Conservation (phyloP, 1,139 yeast genomes). For the Kazachstania sp. region DNA sequence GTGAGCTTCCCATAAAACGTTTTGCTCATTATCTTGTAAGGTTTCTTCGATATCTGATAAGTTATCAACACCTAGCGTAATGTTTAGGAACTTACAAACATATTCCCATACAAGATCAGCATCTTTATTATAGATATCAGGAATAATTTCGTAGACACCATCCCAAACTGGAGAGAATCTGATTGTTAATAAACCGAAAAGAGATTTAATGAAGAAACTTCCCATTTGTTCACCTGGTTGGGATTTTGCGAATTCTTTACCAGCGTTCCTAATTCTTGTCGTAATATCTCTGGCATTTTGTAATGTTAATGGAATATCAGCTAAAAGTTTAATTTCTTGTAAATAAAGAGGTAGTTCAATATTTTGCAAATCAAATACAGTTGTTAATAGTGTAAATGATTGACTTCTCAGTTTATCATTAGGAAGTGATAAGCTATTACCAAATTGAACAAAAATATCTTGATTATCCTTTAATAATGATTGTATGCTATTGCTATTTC, state of each 20-base stretch:
- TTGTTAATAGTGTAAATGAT: conserved; percentile 38
- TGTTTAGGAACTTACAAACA: conserved; percentile 34
- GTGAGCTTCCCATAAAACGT: conserved; percentile 27
- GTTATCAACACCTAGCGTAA: conserved; percentile 15
- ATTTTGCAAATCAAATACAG: conserved; percentile 29
- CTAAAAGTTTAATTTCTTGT: conserved; percentile 47
- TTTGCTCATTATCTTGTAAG: conserved; percentile 9
- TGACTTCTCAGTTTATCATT: conserved; percentile 41
- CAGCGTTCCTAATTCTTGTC: conserved; percentile 58
- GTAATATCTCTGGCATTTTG: conserved; percentile 70
- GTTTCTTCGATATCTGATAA: conserved; percentile 16
- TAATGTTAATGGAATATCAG: conserved; percentile 61
- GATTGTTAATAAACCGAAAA: conserved; percentile 68
- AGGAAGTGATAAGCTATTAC: conserved; percentile 39
- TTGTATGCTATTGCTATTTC: conserved; percentile 2
- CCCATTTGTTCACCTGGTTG: conserved; percentile 33
- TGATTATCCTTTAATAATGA: conserved; percentile 5
- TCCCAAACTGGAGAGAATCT: conserved; percentile 84
- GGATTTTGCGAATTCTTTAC: conserved; percentile 39
- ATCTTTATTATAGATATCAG: conserved; percentile 39
- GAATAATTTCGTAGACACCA: conserved; percentile 56
- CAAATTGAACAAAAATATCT: conserved; percentile 7
- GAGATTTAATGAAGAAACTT: conserved; percentile 43
- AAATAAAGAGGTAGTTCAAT: conserved; percentile 32
- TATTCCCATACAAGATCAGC: conserved; percentile 51